These are phyloP conservation scores for Dictyophora rubrovolvata DNA, from an alignment of 768 basidiomycete species.

Conservation along the genomic window DNA sequence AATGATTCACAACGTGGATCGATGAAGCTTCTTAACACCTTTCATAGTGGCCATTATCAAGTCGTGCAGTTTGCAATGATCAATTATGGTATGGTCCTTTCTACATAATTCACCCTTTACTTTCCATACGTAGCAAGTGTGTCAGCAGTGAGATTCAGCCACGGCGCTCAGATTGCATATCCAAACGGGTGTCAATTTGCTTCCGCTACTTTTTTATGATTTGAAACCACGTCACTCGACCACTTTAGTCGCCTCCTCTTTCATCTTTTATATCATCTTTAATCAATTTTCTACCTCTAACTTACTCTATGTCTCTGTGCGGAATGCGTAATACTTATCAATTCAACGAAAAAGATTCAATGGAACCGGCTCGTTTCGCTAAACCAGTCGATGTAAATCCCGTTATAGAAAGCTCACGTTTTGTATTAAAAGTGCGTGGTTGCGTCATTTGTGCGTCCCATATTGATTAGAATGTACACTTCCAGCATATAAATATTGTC, in stretches of 20 bases:
- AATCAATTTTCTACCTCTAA: not conserved
- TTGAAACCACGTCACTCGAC: not conserved
- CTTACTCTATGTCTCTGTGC: not conserved
- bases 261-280: not conserved
- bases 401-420: constrained; percentile 47
- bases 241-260: not conserved
- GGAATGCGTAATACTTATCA: not conserved
- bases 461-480: not conserved
- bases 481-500: constrained; percentile 50
- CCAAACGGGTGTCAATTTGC: not conserved
- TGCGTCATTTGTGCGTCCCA: constrained; percentile 1
- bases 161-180: not conserved
- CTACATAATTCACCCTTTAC: not conserved
- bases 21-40: not conserved
- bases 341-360: not conserved
- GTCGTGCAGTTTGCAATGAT: no score
- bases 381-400: constrained; percentile 33
- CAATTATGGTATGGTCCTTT: no score
- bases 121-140: not conserved
- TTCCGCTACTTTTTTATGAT: not conserved
- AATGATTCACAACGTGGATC: not conserved
- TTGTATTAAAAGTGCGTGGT: constrained; percentile 42
- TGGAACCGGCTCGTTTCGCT: not conserved
- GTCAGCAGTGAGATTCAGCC: not conserved
- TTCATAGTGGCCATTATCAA: no score